phyloP scores from a whole-genome alignment of 2,329 filamentous ascomycete species.

The Botrytis porri region DNA sequence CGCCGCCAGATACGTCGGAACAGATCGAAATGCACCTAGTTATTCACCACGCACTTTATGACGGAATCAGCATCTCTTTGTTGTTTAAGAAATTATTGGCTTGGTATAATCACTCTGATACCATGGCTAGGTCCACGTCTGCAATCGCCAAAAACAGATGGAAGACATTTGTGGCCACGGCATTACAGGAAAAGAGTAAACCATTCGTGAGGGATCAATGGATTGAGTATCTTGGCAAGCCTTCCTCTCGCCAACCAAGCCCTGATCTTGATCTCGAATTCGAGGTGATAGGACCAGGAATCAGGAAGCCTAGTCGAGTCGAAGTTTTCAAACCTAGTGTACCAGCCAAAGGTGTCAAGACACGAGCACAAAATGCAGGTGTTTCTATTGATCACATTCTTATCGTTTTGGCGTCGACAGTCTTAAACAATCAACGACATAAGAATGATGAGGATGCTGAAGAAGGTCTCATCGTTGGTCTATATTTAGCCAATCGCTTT shows the following conservation, averaged over 20 bases:
- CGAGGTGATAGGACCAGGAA: background rate
- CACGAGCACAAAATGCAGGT: slow-evolving; percentile 48
- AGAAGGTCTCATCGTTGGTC: slow-evolving; percentile 62
- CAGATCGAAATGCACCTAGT: slow-evolving; percentile 44
- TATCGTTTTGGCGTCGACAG: slow-evolving; percentile 47
- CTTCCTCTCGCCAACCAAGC: background rate
- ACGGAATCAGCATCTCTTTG: slow-evolving; percentile 71
- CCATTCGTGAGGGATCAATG: slow-evolving; percentile 16
- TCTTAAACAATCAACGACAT: slow-evolving; percentile 47
- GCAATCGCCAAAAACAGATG: slow-evolving; percentile 42
- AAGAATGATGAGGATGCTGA: slow-evolving; percentile 19
- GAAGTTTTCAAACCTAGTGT: slow-evolving; percentile 49
- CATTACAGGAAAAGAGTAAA: background rate
- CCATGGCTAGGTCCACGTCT: slow-evolving; percentile 37
- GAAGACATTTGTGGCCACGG: slow-evolving; percentile 25
- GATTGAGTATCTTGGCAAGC: background rate
- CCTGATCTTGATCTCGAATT: background rate
- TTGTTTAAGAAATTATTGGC: slow-evolving; percentile 54
- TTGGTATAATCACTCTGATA: slow-evolving; percentile 43
- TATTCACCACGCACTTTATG: slow-evolving; percentile 87
- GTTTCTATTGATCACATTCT: slow-evolving; percentile 72
- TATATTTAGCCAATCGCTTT: slow-evolving; percentile 80
- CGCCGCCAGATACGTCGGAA: background rate
- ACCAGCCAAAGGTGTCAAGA: slow-evolving; percentile 44
- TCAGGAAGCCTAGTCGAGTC: slow-evolving; percentile 25